Base-by-base conservation (phyloP, 2,329 filamentous ascomycete genomes). In the Calonectria pseudoturangicola region DNA sequence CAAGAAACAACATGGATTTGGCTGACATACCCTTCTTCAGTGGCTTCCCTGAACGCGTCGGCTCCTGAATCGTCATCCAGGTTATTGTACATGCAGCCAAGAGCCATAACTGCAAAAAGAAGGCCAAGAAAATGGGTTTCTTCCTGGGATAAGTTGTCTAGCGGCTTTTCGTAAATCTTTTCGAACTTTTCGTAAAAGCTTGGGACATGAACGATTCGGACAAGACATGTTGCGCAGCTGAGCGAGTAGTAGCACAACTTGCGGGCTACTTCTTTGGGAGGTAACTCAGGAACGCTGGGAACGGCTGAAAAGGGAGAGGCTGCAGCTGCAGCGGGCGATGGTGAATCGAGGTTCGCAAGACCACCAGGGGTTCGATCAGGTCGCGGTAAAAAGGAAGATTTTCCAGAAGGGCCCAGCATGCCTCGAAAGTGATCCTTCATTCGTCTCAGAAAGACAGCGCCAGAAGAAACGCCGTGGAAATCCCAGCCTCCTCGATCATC, bases 401-500 rank as follows among this genome's bases (percentile, higher is more conserved):
- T 87, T 74, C 89, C 88, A 58, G 92, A 89, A 48, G 90, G 89
- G 25, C 93, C 93, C 60, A 97, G 89, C 75, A 97, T 88, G 73
- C 93, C 92, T 54, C 94, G 93, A 76, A 98, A 94, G 80, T 98
- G 94, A 80, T 97, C 94, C 79, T 95, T 93, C 89, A 99, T 93
- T 68, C 94, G 92, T 75, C 92, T 91, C 78, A 98, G 89, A 82
- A 98, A 99, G 74, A 96, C 95, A 51, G 96, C 90, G 3, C 96
- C 96, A 0, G 97, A 98, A 0, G 96, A 98, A 75, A 94, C 94
- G 60, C 97, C 97, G 81, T 98, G 95, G 80, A 98, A 99, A 83
- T 98, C 96, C 92, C 95, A 98, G 78, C 97, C 92, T 50, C 96
- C 96, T 79, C 93, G 92, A 77, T 98, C 96, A 79, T 98, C 95